Evolutionary conservation across 140 eudicot genomes (phyloP).

Genomic region (Senecio squalidus): DNA sequence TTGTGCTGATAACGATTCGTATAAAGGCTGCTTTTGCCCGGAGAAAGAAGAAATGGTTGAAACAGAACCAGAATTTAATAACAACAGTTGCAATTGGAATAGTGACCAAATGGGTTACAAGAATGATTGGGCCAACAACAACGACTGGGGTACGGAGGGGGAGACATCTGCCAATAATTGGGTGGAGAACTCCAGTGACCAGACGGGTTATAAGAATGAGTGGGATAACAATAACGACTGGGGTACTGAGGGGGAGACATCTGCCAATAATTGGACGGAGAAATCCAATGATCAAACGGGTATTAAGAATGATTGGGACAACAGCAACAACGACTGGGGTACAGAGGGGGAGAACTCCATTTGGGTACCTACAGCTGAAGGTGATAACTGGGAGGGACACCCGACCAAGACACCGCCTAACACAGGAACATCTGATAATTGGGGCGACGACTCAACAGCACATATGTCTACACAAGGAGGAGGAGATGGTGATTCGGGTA

Average conservation of each 20-base stretch:
- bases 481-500: neutral
- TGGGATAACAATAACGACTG: too few species aligned
- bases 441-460: neutral
- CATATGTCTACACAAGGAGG: neutral
- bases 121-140: neutral
- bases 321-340: too few species aligned
- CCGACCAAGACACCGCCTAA: neutral
- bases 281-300: too few species aligned
- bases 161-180: neutral
- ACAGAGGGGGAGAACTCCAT: neutral
- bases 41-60: constrained; percentile 33
- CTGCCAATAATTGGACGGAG: too few species aligned
- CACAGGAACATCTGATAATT: constrained; percentile 8
- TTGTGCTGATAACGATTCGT: constrained; percentile 65
- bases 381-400: constrained; percentile 9
- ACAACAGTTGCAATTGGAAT: constrained; percentile 5
- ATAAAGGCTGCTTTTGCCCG: constrained; percentile 85
- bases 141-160: too few species aligned
- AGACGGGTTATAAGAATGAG: too few species aligned
- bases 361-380: neutral
- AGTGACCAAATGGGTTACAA: constrained; percentile 1
- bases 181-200: too few species aligned
- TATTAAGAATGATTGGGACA: too few species aligned
- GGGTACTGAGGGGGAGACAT: too few species aligned
- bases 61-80: neutral